A percentile compares a stretch with the other conserved stretches of the same genome.
These are phyloP conservation scores for Pterocarpus macrocarpus DNA, from an alignment of 306 rosid species.

Conservation along the genomic window DNA sequence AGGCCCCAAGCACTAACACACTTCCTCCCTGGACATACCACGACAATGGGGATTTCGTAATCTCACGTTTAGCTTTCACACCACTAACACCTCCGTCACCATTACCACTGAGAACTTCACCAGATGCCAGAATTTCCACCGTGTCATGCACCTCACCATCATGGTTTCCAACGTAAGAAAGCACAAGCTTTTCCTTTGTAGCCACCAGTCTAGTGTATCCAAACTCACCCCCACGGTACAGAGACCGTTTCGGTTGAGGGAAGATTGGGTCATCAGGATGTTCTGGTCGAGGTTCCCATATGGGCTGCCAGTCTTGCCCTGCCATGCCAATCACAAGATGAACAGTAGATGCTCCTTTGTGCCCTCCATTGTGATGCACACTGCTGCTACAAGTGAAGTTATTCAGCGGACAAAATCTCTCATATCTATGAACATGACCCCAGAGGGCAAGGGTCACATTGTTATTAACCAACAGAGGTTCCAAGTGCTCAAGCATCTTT, in stretches of 20 bases:
- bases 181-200: constrained; percentile 66
- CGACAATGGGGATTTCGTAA: constrained; percentile 53
- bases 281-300: constrained; percentile 78
- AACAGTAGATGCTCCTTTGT: constrained; percentile 62
- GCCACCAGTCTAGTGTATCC: constrained; percentile 90
- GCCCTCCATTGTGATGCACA: constrained; percentile 48
- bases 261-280: constrained; percentile 74
- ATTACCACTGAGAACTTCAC: constrained; percentile 58
- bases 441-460: constrained; percentile 84
- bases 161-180: constrained; percentile 85
- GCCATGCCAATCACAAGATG: constrained; percentile 97
- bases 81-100: constrained; percentile 36
- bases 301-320: constrained; percentile 93
- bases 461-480: constrained; percentile 83
- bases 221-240: constrained; percentile 90
- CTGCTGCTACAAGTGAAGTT: constrained; percentile 79
- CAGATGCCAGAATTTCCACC: constrained; percentile 73
- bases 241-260: constrained; percentile 79
- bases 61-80: constrained; percentile 34
- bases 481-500: constrained; percentile 80
- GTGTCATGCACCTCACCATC: constrained; percentile 81
- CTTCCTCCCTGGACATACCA: constrained; percentile 74
- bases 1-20: constrained; percentile 76
- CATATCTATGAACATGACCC: constrained; percentile 96
- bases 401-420: constrained; percentile 81